Evolutionary conservation across 2,329 filamentous ascomycete species (phyloP).

Genomic region (Fusarium burgessii): DNA sequence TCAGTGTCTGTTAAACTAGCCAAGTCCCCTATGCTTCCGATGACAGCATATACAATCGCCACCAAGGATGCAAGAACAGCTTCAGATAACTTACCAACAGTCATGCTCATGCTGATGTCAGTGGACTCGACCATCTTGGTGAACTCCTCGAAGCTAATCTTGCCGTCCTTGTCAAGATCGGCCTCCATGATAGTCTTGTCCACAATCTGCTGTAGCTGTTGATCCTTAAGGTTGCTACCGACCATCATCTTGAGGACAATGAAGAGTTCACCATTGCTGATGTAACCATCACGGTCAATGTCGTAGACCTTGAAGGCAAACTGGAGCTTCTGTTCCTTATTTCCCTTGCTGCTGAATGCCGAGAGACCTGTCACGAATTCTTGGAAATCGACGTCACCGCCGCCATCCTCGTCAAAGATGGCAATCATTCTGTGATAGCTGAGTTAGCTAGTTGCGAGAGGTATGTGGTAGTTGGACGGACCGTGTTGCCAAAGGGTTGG

Average conservation of each 20-base stretch:
- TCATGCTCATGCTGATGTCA: constrained; percentile 81
- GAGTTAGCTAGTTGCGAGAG: constrained; percentile 16
- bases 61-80: background rate
- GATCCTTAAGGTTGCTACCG: constrained; percentile 97
- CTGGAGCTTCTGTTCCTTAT: constrained; percentile 97
- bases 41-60: background rate
- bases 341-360: constrained; percentile 97
- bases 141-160: constrained; percentile 99
- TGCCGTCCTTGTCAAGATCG: constrained; percentile 93
- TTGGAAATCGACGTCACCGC: constrained; percentile 97
- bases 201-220: constrained; percentile 98
- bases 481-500: constrained; percentile 96
- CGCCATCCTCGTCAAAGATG: constrained; percentile 98
- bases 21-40: background rate
- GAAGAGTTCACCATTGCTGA: constrained; percentile 98
- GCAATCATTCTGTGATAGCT: constrained; percentile 83
- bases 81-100: constrained; percentile 66
- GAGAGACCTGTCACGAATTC: constrained; percentile 96
- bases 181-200: constrained; percentile 99
- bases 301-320: constrained; percentile 99
- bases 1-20: constrained; percentile 14
- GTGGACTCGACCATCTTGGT: constrained; percentile 99
- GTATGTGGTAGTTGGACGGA: constrained; percentile 53
- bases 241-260: constrained; percentile 99
- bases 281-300: constrained; percentile 98